Percentiles rank a stretch among this genome's conserved stretches.
Evolutionary conservation across 305 asterid species (phyloP).

Genomic region (Withania somnifera): DNA sequence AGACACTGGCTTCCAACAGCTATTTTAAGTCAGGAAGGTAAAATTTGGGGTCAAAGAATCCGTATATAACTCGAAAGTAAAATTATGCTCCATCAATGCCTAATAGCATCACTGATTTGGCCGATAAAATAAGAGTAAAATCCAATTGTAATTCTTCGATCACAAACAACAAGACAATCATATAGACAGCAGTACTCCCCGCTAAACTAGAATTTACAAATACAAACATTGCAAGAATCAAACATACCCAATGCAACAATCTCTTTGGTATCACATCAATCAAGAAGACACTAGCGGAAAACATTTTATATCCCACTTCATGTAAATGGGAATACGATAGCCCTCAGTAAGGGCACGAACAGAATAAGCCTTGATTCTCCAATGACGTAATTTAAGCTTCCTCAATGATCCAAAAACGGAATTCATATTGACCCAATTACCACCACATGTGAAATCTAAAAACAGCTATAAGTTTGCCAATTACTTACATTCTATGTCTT

Average conservation of each 20-base stretch:
- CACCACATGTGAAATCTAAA: background rate
- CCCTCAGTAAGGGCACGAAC: background rate
- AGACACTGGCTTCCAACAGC: background rate
- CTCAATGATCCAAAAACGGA: background rate
- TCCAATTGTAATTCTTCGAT: background rate
- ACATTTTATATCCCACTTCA: background rate
- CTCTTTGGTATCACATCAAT: background rate
- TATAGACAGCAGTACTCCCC: background rate
- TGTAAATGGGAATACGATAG: background rate
- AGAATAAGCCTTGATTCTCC: background rate
- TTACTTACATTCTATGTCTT: background rate
- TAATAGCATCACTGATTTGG: background rate
- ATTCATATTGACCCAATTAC: background rate
- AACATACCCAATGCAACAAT: background rate
- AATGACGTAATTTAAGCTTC: background rate
- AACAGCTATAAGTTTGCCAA: background rate
- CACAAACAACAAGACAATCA: background rate
- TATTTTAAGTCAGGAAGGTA: background rate
- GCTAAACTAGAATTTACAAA: too few species aligned
- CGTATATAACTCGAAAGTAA: background rate
- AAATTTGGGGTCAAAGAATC: background rate
- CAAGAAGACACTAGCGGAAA: background rate
- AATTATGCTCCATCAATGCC: background rate
- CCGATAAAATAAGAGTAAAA: background rate
- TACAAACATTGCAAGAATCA: too few species aligned